Evolutionary conservation across 768 basidiomycete genomes (phyloP).

Genomic region (Phanerochaete carnosa): DNA sequence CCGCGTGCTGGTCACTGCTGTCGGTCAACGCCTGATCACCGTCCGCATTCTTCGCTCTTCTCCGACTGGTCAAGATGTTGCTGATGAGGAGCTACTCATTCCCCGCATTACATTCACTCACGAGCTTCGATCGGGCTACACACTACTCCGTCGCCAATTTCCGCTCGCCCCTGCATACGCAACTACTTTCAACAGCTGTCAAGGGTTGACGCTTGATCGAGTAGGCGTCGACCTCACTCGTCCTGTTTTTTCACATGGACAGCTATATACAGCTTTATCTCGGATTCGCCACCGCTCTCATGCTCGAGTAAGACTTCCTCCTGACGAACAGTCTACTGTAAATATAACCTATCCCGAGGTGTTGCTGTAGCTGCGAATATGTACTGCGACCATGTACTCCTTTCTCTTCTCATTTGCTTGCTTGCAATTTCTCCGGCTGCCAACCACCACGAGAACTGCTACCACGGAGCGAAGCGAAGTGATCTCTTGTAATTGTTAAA

Average conservation of each 20-base stretch:
- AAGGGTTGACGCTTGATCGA: conserved; percentile 35
- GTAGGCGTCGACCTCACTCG: conserved; percentile 36
- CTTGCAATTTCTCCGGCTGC: too few relatives aligned
- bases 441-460: neutral
- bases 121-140: conserved; percentile 26
- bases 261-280: conserved; percentile 30
- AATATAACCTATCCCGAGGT: conserved; percentile 17
- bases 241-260: conserved; percentile 37
- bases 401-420: neutral
- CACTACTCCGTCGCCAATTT: conserved; percentile 31
- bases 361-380: neutral
- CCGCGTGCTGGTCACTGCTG: conserved; percentile 28
- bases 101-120: conserved; percentile 25
- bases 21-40: conserved; percentile 23
- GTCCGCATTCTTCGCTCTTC: conserved; percentile 22
- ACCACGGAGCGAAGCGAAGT: neutral
- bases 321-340: conserved; percentile 17
- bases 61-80: conserved; percentile 7
- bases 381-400: neutral
- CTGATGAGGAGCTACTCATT: conserved; percentile 23
- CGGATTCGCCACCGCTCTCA: conserved; percentile 25
- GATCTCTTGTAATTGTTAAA: neutral
- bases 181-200: conserved; percentile 41
- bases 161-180: conserved; percentile 38
- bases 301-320: conserved; percentile 19